phyloP scores from a whole-genome alignment of 495 filamentous ascomycete genomes.

The Annulohypoxylon moriforme region DNA sequence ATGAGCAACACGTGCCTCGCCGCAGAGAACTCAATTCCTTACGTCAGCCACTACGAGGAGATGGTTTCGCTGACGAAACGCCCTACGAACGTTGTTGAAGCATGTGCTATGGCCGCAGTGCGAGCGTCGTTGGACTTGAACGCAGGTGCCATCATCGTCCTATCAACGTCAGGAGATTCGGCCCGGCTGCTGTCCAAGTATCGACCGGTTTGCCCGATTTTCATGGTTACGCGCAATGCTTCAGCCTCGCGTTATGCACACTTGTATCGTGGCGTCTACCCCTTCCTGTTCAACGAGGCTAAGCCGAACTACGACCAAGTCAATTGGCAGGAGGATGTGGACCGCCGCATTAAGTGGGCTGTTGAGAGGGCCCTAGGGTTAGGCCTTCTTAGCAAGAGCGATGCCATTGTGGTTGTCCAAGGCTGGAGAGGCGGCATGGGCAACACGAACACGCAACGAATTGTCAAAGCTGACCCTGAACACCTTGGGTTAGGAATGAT shows the following conservation, averaged over 20 bases:
- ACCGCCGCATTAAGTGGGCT: conserved; percentile 95
- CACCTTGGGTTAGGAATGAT: conserved; percentile 55
- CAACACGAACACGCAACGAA: conserved; percentile 89
- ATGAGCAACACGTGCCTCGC: conserved; percentile 98
- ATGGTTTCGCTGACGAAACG: conserved; percentile 82
- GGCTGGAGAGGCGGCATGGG: conserved; percentile 98
- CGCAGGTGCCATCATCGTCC: conserved; percentile 91
- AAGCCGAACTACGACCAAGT: conserved; percentile 91
- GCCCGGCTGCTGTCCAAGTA: conserved; percentile 97
- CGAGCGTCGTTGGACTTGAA: conserved; percentile 94
- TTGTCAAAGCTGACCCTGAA: conserved; percentile 66
- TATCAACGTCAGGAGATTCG: conserved; percentile 91
- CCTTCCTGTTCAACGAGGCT: conserved; percentile 89
- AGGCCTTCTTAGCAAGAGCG: conserved; percentile 81
- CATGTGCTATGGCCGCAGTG: conserved; percentile 95
- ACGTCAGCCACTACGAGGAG: conserved; percentile 97
- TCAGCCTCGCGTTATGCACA: conserved; percentile 89
- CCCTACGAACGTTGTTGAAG: conserved; percentile 87
- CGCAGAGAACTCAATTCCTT: conserved; percentile 95
- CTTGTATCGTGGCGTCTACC: conserved; percentile 97
- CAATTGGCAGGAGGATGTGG: conserved; percentile 99
- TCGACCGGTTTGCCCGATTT: conserved; percentile 96
- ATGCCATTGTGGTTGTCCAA: conserved; percentile 93
- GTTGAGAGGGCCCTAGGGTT: conserved; percentile 85
- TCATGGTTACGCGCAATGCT: conserved; percentile 94